Percentiles rank a stretch among this genome's conserved stretches.
Conservation (phyloP, 331 rosid species). For the Saraca asoca region DNA sequence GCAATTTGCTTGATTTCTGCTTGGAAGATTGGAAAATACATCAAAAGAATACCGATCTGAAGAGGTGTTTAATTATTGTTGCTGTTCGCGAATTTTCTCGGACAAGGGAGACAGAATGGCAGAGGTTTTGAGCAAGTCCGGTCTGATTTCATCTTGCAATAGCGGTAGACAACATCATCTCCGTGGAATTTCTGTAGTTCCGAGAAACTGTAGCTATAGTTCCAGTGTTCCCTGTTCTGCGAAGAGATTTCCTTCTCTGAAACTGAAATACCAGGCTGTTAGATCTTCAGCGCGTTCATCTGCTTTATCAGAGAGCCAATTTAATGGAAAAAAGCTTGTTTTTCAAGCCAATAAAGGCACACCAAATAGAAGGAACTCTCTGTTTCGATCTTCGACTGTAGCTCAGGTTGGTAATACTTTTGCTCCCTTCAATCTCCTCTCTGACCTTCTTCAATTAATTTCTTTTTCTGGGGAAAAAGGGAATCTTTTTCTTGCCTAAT, state of each 20-base stretch:
- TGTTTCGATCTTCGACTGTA: slow-evolving; percentile 21
- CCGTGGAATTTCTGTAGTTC: slow-evolving; percentile 22
- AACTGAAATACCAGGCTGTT: slow-evolving; percentile 23
- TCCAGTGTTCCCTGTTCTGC: slow-evolving; percentile 12
- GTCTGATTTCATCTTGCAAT: slow-evolving; percentile 37
- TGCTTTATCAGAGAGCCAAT: slow-evolving; percentile 14
- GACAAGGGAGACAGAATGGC: slow-evolving; percentile 33
- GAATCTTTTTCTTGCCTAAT: not conserved
- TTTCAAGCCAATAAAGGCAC: slow-evolving; percentile 14
- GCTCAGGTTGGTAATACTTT: slow-evolving; percentile 41
- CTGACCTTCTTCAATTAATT: no score
- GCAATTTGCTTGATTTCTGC: not conserved
- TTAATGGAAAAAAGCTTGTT: slow-evolving; percentile 33
- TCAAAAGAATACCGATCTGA: no score
- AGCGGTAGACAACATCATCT: slow-evolving; percentile 9
- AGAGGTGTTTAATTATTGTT: not conserved
- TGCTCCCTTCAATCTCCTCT: not conserved
- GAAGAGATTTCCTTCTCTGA: slow-evolving; percentile 39
- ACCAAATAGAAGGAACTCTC: slow-evolving; percentile 10
- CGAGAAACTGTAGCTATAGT: slow-evolving; percentile 32
- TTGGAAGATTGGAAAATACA: not conserved
- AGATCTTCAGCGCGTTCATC: slow-evolving; percentile 7
- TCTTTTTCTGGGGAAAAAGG: not conserved
- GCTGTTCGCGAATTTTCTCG: not conserved
- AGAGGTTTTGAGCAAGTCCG: slow-evolving; percentile 36